Evolutionary conservation across 495 filamentous ascomycete genomes (phyloP).

Genomic region (Cenococcum geophilum): DNA sequence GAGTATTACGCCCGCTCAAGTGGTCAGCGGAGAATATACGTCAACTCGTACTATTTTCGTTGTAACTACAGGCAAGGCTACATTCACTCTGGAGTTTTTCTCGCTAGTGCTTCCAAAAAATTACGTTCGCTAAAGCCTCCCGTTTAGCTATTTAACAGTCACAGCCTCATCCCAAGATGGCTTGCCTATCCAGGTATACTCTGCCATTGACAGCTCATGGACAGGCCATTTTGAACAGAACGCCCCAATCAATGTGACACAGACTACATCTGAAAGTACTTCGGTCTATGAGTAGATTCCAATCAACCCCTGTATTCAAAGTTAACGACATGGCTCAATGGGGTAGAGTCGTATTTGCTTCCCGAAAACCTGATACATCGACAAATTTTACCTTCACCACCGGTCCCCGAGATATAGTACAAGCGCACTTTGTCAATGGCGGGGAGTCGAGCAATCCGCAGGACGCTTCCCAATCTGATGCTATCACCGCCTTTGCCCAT

Average conservation of each 20-base stretch:
- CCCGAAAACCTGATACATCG: conserved; percentile 25
- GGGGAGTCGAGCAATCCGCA: not conserved
- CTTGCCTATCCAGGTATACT: conserved; percentile 43
- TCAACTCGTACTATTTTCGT: conserved; percentile 45
- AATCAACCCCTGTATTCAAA: conserved; percentile 32
- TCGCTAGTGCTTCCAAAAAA: conserved; percentile 21
- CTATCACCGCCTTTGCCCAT: conserved; percentile 42
- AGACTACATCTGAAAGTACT: conserved; percentile 31
- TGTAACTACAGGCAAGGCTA: conserved; percentile 42
- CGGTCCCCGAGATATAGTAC: conserved; percentile 18
- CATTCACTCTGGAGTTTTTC: conserved; percentile 40
- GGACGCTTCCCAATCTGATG: conserved; percentile 15
- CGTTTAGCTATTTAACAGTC: conserved; percentile 27
- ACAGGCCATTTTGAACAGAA: conserved; percentile 37
- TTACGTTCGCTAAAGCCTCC: conserved; percentile 21
- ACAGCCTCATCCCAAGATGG: conserved; percentile 20
- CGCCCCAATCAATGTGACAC: conserved; percentile 29
- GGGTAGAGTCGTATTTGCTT: conserved; percentile 43
- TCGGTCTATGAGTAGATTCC: conserved; percentile 34
- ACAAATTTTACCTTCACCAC: not conserved
- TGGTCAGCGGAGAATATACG: conserved; percentile 43
- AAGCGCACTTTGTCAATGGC: conserved; percentile 5
- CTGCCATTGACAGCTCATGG: conserved; percentile 49
- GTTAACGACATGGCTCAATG: conserved; percentile 39
- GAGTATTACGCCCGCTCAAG: conserved; percentile 11